Conservation (phyloP, 202 grass and related monocot genomes). For the Saccharum hybrid region DNA sequence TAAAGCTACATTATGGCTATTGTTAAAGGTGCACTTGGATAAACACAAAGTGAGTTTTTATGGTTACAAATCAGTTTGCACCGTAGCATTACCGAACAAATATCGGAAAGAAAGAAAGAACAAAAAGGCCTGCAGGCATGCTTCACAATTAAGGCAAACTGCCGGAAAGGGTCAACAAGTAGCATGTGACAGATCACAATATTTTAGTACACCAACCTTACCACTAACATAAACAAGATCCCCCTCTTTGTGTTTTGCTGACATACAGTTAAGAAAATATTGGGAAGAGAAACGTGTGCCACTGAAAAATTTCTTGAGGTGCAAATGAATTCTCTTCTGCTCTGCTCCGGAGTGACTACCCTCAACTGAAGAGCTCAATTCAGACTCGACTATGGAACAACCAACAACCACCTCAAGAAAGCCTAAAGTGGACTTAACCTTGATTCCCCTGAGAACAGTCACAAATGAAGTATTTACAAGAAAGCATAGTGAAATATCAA, state of each 20-base stretch:
- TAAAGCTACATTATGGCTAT: slow-evolving; percentile 6
- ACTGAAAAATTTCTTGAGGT: slow-evolving; percentile 79
- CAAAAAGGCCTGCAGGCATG: slow-evolving; percentile 32
- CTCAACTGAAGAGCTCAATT: slow-evolving; percentile 53
- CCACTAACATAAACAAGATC: slow-evolving; percentile 89
- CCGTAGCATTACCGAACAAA: slow-evolving; percentile 30
- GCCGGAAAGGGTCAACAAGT: slow-evolving; percentile 41
- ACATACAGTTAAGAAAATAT: slow-evolving; percentile 67
- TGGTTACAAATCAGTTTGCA: slow-evolving; percentile 6
- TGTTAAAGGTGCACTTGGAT: slow-evolving; percentile 1
- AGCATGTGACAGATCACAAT: slow-evolving; percentile 32
- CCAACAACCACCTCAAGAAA: slow-evolving; percentile 74
- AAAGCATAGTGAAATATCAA: slow-evolving; percentile 34
- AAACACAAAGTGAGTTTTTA: slow-evolving; percentile 34
- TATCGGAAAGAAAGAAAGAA: slow-evolving; percentile 7
- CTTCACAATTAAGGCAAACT: slow-evolving; percentile 12
- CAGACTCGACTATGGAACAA: slow-evolving; percentile 58
- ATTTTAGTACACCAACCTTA: slow-evolving; percentile 73
- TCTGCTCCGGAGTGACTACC: slow-evolving; percentile 41
- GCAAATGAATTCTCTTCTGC: slow-evolving; percentile 77
- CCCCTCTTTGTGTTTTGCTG: slow-evolving; percentile 81
- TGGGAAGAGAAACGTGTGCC: slow-evolving; percentile 62
- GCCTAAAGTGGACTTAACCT: slow-evolving; percentile 53
- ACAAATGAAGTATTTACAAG: slow-evolving; percentile 32
- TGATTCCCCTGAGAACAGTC: slow-evolving; percentile 65